phyloP scores from a whole-genome alignment of 768 basidiomycete species.

The Megacollybia marginata region DNA sequence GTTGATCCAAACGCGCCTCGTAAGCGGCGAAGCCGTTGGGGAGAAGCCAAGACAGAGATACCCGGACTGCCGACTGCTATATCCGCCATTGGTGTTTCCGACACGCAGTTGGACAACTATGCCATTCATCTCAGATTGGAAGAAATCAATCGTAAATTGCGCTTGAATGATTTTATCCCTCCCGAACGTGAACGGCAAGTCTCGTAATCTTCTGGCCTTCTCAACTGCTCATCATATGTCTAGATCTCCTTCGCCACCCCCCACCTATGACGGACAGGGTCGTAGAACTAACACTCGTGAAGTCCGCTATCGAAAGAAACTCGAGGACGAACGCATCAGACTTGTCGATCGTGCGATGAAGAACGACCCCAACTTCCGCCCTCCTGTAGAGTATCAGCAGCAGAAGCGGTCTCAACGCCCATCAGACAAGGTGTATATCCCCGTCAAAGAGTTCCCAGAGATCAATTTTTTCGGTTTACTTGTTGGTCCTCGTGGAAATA shows the following conservation, averaged over 20 bases:
- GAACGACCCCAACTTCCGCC: constrained; percentile 95
- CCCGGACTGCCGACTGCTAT: constrained; percentile 94
- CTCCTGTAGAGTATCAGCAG: constrained; percentile 94
- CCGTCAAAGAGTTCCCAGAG: constrained; percentile 99
- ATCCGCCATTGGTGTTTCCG: constrained; percentile 86
- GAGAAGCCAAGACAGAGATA: constrained; percentile 86
- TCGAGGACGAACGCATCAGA: constrained; percentile 85
- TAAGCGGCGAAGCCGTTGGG: constrained; percentile 97
- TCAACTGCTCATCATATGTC: constrained; percentile 6
- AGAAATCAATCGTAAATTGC: constrained; percentile 93
- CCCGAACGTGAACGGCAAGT: constrained; percentile 88
- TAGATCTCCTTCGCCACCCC: constrained; percentile 94
- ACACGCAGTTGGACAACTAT: constrained; percentile 95
- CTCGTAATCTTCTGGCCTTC: neutral
- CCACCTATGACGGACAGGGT: constrained; percentile 95
- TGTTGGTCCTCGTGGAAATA: constrained; percentile 97
- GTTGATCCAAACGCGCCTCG: constrained; percentile 83
- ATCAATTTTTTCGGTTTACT: constrained; percentile 99
- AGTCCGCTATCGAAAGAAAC: constrained; percentile 94
- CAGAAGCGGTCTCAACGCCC: constrained; percentile 91
- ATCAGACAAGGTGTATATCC: constrained; percentile 98
- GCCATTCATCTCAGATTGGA: constrained; percentile 93
- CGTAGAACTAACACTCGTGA: constrained; percentile 98
- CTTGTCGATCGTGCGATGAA: constrained; percentile 97
- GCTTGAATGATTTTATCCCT: constrained; percentile 91